These are phyloP conservation scores for Phialocephala sp. DNA, from an alignment of 2,329 filamentous ascomycete species.

Conservation along the genomic window DNA sequence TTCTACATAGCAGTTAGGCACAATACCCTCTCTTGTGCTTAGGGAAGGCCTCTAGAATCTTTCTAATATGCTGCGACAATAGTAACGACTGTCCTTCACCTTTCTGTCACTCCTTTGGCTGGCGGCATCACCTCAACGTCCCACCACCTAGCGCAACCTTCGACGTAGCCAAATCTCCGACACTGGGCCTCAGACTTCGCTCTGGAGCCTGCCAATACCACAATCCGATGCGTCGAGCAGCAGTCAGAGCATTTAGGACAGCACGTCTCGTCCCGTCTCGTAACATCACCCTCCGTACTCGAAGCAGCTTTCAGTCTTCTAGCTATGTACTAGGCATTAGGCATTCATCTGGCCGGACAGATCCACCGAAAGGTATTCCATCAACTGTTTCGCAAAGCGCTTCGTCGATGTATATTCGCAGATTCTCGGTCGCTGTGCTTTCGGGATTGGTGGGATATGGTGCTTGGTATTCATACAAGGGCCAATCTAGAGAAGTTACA, in stretches of 20 bases:
- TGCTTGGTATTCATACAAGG: constrained; percentile 76
- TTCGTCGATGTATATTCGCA: constrained; percentile 75
- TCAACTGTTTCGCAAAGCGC: constrained; percentile 24
- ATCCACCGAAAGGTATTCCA: constrained; percentile 35
- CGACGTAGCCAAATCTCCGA: constrained; percentile 18
- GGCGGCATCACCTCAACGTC: background rate
- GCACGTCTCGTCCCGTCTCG: constrained; percentile 69
- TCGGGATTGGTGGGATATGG: constrained; percentile 74
- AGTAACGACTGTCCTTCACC: background rate
- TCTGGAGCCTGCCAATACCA: constrained; percentile 23
- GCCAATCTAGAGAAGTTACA: constrained; percentile 30
- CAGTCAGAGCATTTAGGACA: constrained; percentile 70
- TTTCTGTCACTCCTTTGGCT: constrained; percentile 11
- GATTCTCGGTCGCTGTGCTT: constrained; percentile 69
- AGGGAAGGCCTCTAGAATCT: background rate
- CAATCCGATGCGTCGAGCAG: constrained; percentile 74
- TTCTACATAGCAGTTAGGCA: background rate
- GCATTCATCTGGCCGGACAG: constrained; percentile 47
- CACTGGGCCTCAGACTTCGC: constrained; percentile 27
- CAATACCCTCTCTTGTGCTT: background rate
- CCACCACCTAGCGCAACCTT: constrained; percentile 5
- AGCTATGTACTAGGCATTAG: constrained; percentile 54
- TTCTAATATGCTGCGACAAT: constrained; percentile 13
- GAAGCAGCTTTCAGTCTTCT: constrained; percentile 48
- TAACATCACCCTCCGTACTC: constrained; percentile 55